These are phyloP conservation scores for Biscogniauxia sp. DNA, from an alignment of 2,329 filamentous ascomycete genomes.

Conservation along the genomic window DNA sequence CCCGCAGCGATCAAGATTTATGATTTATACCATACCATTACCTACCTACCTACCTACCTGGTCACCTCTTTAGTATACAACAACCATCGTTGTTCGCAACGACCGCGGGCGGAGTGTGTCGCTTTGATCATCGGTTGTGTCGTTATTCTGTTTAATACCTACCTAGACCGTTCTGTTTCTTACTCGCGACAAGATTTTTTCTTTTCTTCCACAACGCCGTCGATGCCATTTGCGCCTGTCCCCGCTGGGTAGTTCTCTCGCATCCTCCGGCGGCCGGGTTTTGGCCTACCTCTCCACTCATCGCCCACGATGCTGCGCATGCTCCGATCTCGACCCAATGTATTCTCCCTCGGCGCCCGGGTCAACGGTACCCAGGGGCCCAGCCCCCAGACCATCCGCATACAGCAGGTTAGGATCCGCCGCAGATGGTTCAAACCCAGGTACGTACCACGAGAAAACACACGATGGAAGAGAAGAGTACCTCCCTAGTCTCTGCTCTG, in stretches of 20 bases:
- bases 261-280: conserved; percentile 24
- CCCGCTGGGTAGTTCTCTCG: neutral
- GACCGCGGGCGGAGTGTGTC: too few relatives aligned
- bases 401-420: conserved; percentile 30
- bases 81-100: too few relatives aligned
- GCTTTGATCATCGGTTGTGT: too few relatives aligned
- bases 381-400: conserved; percentile 20
- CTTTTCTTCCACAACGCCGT: neutral
- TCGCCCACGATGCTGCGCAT: conserved; percentile 29
- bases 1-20: too few relatives aligned
- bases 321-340: conserved; percentile 22
- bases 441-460: conserved; percentile 11
- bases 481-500: too few relatives aligned
- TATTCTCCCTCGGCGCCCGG: conserved; percentile 20
- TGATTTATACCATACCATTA: too few relatives aligned
- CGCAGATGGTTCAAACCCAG: conserved; percentile 25
- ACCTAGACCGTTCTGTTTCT: too few relatives aligned
- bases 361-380: conserved; percentile 10
- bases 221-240: neutral
- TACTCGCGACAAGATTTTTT: too few relatives aligned
- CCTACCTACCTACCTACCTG: too few relatives aligned
- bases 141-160: too few relatives aligned
- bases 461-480: too few relatives aligned
- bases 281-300: conserved; percentile 23
- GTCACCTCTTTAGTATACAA: too few relatives aligned